Conservation (phyloP, 345 rosid genomes). For the Eucalyptus cloeziana region DNA sequence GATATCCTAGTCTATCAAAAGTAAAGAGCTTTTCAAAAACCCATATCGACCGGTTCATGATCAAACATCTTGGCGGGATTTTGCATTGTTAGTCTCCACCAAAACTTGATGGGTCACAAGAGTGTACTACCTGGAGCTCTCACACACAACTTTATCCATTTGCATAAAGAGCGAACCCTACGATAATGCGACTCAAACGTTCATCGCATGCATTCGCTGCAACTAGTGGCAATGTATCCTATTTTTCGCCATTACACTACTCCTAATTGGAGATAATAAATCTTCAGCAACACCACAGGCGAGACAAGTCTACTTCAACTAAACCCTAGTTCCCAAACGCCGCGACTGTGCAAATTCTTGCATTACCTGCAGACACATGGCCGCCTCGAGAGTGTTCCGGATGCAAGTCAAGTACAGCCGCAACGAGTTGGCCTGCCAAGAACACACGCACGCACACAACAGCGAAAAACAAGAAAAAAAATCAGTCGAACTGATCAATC, state of each 20-base stretch:
- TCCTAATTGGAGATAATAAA: not conserved
- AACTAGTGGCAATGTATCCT: not conserved
- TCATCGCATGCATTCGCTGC: not conserved
- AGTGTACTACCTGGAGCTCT: not conserved
- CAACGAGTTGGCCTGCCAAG: constrained; percentile 54
- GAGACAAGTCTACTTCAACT: not conserved
- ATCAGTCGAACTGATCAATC: not conserved
- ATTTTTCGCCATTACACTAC: not conserved
- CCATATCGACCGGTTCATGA: fast-evolving
- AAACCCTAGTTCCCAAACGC: not conserved
- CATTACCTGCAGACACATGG: constrained; percentile 85
- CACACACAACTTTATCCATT: not conserved
- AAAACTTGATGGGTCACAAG: fast-evolving
- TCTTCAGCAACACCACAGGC: not conserved
- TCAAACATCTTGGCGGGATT: not conserved
- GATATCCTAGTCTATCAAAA: not conserved
- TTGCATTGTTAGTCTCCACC: not conserved
- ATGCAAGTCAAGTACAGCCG: constrained; percentile 76
- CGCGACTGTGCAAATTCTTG: not conserved
- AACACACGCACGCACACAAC: not conserved
- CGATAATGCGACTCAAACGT: not conserved
- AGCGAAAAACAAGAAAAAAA: not conserved
- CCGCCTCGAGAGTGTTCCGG: constrained; percentile 84
- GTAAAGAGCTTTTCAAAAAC: not conserved
- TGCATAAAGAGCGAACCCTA: not conserved